Base-by-base conservation (phyloP, 768 basidiomycete genomes). In the Lactarius akahatsu region DNA sequence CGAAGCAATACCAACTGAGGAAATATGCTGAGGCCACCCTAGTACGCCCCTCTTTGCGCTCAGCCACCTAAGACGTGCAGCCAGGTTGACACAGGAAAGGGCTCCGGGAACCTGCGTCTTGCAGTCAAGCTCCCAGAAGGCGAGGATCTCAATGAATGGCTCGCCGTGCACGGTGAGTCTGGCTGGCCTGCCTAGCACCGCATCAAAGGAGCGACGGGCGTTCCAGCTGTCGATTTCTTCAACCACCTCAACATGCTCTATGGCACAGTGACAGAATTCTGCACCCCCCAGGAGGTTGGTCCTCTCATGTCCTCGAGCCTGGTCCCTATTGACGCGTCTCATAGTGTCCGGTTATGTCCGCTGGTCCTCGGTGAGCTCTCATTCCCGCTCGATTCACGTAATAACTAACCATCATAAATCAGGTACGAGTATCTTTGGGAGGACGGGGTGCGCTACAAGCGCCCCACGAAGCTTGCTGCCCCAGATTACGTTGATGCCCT, bases 241-340 rank as follows among this genome's bases (percentile, higher is more conserved):
- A 99, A 98, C 75, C 97, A 99, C 75, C 79, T 99, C 70, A 99
- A 99, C 76, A 99, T 99, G 97, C 81, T 99, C 23, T 99, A 98
- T 73, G 97, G 96, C 13, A 97, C 95, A 11, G 88, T 99, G 28
- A 97, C 97, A 2, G 97, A 99, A 78, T 98, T 98, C 74, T 99
- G 97, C 77, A 98, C 92, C 20, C 84, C 89, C 11, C 87, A 95
- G 74, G 94, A 97, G 84, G 95, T 91, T 73, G 71, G 83, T 40
- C 63, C 8, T 32, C 34, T 32, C 20, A 4, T 28, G 15, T 50
- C 61, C 38, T 59, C 52, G 13, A 23, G n/a, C 45, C 15, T 23
- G 23, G 40, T 40, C 18, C 55, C 60, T 54, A 57, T 45, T 30
- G 62, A 47, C 26, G 45, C 50, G 26, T 16, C 30, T 28, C 54